Evolutionary conservation across 129 eudicot genomes (phyloP).

Genomic region (Glebionis coronaria): DNA sequence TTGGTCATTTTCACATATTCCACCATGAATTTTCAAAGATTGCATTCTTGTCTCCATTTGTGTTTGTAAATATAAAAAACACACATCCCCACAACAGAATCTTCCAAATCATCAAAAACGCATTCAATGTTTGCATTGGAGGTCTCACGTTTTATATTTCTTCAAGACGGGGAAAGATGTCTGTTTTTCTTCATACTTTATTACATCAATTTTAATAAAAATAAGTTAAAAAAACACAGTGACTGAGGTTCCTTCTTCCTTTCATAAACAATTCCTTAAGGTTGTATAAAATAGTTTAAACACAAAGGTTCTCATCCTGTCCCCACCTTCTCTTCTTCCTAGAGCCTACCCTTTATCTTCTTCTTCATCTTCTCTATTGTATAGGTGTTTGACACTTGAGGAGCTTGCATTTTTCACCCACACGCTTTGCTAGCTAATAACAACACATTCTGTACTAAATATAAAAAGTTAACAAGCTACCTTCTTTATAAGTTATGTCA

Average conservation of each 20-base stretch:
- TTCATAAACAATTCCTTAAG: neutral
- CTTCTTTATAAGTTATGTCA: neutral
- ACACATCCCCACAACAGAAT: constrained; percentile 85
- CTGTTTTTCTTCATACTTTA: constrained; percentile 71
- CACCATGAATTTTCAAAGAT: constrained; percentile 33
- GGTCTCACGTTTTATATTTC: constrained; percentile 78
- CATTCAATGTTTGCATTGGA: constrained; percentile 89
- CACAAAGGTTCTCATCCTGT: constrained; percentile 68
- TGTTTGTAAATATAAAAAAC: constrained; percentile 28
- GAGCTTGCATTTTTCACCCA: constrained; percentile 33
- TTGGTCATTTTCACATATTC: constrained; percentile 30
- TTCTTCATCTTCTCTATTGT: constrained; percentile 39
- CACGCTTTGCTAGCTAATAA: constrained; percentile 30
- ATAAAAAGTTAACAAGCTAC: neutral
- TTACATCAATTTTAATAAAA: constrained; percentile 25
- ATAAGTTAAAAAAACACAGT: constrained; percentile 3
- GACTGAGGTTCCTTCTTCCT: constrained; percentile 16
- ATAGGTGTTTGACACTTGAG: constrained; percentile 46
- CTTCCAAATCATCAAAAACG: constrained; percentile 89
- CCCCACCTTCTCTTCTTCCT: constrained; percentile 59
- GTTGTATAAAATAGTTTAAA: neutral
- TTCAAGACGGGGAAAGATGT: constrained; percentile 95
- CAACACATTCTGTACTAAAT: constrained; percentile 2
- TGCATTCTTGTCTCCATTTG: constrained; percentile 39
- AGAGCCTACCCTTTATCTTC: constrained; percentile 42